phyloP scores from a whole-genome alignment of 2,329 filamentous ascomycete species.

The Ceratocystis papillata region DNA sequence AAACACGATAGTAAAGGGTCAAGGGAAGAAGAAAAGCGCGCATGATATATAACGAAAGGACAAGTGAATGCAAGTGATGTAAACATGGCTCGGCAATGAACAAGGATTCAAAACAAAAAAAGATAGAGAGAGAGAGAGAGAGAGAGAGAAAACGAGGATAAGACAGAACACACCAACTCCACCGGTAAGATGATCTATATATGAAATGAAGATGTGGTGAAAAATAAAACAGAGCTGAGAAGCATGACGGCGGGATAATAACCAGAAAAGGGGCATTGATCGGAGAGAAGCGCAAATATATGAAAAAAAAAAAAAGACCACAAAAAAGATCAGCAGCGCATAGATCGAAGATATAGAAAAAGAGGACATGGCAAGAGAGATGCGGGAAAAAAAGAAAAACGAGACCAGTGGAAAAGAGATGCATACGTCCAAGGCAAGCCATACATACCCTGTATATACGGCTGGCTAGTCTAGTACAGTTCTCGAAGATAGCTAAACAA shows the following conservation, averaged over 20 bases:
- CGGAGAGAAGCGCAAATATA: neutral
- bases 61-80: neutral
- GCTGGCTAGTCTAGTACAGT: constrained; percentile 13
- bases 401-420: neutral
- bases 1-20: neutral
- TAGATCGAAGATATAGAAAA: constrained; percentile 10
- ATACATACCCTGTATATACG: too few species aligned
- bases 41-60: neutral
- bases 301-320: neutral
- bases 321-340: neutral
- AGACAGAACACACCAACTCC: constrained; percentile 9
- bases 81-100: neutral
- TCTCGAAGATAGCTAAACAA: constrained; percentile 20
- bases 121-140: neutral
- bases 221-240: neutral
- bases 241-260: neutral
- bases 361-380: constrained; percentile 2
- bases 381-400: neutral
- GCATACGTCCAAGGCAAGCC: too few species aligned
- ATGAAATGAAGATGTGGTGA: neutral
- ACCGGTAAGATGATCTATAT: constrained; percentile 9
- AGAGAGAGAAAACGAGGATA: too few species aligned
- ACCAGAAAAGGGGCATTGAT: neutral
- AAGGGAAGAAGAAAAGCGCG: neutral
- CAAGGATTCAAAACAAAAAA: neutral